Base-by-base conservation (phyloP, 345 rosid species). In the Trapa incisa region DNA sequence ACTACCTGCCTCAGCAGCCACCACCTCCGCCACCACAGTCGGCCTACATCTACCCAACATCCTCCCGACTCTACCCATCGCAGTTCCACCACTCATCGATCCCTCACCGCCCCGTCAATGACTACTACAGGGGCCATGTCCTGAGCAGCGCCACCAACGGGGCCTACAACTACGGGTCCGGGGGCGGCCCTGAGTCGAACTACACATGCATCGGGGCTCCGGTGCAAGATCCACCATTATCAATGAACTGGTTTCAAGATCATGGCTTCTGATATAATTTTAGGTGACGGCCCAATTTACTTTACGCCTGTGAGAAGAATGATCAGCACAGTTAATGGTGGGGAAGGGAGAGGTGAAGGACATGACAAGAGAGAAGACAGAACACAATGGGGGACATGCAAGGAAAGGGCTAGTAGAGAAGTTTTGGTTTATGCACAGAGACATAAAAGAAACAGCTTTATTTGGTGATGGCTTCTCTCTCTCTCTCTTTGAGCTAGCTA, bases 141-240 rank as follows among this genome's bases (percentile, higher is more conserved):
- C 82, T 83, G 17, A 64, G 72, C n/a, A 65, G 66, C 72, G 11
- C 5, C n/a, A 66, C 56, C 35, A 37, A 36, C 22, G 66, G 62
- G 5, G 17, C 47, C 64, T 29, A 60, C 37, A 14, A 2, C 67
- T 70, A 62, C 16, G 73, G 68, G 37, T 29, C 48, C 72, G 78
- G 75, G 0, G 79, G 77, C 22, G 77, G 75, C 58, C 78, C 83
- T 4, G 81, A 79, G n/a, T 72, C 82, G 6, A 79, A 61, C 75
- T 86, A 88, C 79, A 78, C 96, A 36, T 91, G 96, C 85, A 77
- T 88, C 63, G 96, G 97, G 63, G 93, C 89, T 35, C 96, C 92
- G n/a, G 70, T 72, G 72, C 69, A 77, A 82, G 75, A 73, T 72
- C 76, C 72, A 60, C 61, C 64, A 65, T 83, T 70, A 35, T 73